These are phyloP conservation scores for Patellaria atrata DNA, from an alignment of 495 filamentous ascomycete species.

Conservation along the genomic window DNA sequence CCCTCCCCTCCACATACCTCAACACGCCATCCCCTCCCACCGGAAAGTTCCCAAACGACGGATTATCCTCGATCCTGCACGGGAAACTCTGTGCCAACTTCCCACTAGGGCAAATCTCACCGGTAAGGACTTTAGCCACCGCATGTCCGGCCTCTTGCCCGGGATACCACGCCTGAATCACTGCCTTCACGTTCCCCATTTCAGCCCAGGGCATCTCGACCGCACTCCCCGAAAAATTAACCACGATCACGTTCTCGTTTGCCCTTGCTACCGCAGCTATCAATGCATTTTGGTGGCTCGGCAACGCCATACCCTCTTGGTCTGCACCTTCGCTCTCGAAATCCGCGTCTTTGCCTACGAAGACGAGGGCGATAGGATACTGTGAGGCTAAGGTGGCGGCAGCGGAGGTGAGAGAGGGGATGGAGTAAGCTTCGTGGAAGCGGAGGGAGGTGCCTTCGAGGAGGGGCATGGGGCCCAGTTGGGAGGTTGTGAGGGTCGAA, in stretches of 20 bases:
- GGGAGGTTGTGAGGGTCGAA: conserved; percentile 8
- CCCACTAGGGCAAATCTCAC: conserved; percentile 41
- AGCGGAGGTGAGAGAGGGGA: conserved; percentile 6
- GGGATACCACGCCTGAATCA: conserved; percentile 13
- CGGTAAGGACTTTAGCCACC: conserved; percentile 43
- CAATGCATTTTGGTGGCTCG: conserved; percentile 14
- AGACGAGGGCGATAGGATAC: conserved; percentile 11
- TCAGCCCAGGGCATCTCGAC: conserved; percentile 10
- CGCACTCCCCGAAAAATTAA: conserved; percentile 13
- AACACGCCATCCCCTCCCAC: conserved; percentile 10
- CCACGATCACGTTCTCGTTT: conserved; percentile 13
- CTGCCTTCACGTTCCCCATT: conserved; percentile 7
- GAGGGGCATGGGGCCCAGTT: conserved; percentile 13
- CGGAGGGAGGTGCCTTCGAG: not conserved
- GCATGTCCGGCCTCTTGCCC: conserved; percentile 31
- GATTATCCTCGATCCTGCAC: conserved; percentile 13
- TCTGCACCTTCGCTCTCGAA: conserved; percentile 18
- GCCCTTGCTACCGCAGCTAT: conserved; percentile 10
- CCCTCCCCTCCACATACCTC: conserved; percentile 13
- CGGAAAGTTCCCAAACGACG: conserved; percentile 16
- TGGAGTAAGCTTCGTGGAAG: conserved; percentile 6
- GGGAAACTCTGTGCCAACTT: conserved; percentile 45
- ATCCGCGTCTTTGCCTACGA: conserved; percentile 13
- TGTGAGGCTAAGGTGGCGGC: conserved; percentile 6
- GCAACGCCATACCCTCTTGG: conserved; percentile 9